Evolutionary conservation across 1,284 basidiomycete genomes (phyloP), one percentile per base, ranked within the genome.

Genomic region (Papiliotrema fonsecae): DNA sequence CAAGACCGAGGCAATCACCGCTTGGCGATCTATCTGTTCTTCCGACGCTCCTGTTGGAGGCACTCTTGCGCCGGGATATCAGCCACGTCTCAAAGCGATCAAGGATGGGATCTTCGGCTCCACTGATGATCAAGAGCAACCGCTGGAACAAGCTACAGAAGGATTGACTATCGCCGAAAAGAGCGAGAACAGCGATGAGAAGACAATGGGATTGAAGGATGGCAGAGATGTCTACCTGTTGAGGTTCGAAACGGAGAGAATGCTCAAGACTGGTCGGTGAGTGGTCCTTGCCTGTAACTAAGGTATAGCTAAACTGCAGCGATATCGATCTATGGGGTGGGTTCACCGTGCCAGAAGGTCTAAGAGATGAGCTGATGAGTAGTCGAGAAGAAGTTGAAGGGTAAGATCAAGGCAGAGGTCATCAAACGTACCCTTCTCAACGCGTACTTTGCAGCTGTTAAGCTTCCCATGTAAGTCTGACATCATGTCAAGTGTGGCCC

Each of bases 371-470:
- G 19, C 27, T 30, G 36, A 19, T n/a, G 7, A 36, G 21, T 42
- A 57, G 63, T 66, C 13, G 55, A 57, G 28, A 54, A 49, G 37
- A 70, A 74, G 61, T 50, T 77, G n/a, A 70, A 76, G 42, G 61
- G 61, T 2, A 68, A 74, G 49, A 67, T 74, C 21, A 73, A 72
- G 32, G 66, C 62, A 19, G 76, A 80, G 55, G 69, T 80, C 49
- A 70, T 81, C 61, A 79, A 80, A 58, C 69, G 74, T n/a, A 81
- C 79, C 0, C 73, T 77, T 0, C 64, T 80, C 39, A 70, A 67
- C 9, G 78, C 79, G 3, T 78, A 79, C 42, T 75, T 79, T 42
- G 75, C 75, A 0, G 80, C 79, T 3, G 73, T 81, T 44, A 74
- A 77, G 9, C 57, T 80, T 5, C 79, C 79, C 0, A 52, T 78